A percentile compares a stretch with the other conserved stretches of the same genome.
These are phyloP conservation scores for Hanseniaspora nectarophila DNA, from an alignment of 805 yeast genomes.

Conservation along the genomic window DNA sequence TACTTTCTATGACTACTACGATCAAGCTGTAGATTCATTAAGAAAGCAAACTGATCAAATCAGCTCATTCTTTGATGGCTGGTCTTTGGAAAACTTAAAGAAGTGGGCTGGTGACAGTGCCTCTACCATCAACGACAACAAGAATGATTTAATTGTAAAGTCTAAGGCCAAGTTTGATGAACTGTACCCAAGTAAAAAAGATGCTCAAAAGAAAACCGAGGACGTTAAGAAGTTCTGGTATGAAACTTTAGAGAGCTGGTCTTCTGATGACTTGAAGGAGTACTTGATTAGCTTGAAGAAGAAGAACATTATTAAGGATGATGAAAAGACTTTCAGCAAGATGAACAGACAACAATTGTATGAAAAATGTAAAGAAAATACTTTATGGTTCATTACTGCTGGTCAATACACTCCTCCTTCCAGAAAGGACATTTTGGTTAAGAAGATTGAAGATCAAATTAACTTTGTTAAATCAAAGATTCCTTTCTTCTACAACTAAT, in stretches of 20 bases:
- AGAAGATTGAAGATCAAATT: neutral
- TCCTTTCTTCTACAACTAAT: constrained; percentile 2
- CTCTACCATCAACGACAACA: constrained; percentile 20
- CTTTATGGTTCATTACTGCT: constrained; percentile 31
- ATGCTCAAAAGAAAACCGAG: neutral
- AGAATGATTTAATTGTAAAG: constrained; percentile 23
- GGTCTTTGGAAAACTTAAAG: constrained; percentile 31
- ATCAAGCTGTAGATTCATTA: neutral
- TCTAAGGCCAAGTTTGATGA: constrained; percentile 18
- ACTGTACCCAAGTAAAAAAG: constrained; percentile 14
- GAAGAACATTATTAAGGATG: neutral
- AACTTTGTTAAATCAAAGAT: neutral
- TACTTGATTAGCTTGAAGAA: constrained; percentile 31
- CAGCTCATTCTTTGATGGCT: constrained; percentile 28
- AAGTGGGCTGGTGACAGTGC: constrained; percentile 30
- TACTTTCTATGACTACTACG: neutral
- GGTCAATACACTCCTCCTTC: constrained; percentile 16
- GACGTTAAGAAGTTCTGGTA: constrained; percentile 20
- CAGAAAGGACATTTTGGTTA: neutral
- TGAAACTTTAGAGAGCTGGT: constrained; percentile 32
- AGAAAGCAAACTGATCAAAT: neutral
- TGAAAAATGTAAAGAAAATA: constrained; percentile 32
- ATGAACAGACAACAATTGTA: constrained; percentile 30
- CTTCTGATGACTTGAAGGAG: constrained; percentile 32
- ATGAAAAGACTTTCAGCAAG: constrained; percentile 10